Evolutionary conservation across 1,284 basidiomycete genomes (phyloP), one percentile per base, ranked within the genome.

Genomic region (Tylopilus sp.): DNA sequence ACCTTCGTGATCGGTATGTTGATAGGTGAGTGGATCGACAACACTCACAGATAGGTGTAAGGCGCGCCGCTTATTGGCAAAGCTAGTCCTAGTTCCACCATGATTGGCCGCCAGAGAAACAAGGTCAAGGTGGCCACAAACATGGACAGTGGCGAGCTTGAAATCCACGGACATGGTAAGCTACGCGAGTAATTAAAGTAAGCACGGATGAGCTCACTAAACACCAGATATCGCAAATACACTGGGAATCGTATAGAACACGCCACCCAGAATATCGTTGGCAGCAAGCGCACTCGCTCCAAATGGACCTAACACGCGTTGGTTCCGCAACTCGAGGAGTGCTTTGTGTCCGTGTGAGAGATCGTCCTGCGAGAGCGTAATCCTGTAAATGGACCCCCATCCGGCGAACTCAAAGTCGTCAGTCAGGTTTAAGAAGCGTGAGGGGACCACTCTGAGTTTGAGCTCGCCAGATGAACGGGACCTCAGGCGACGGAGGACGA

Each of bases 231-330:
- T 85, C 0, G 82, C 84, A 24, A 90, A 84, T 3, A 92, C 87
- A 1, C 86, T 86, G 18, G 91, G 91, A 49, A 93, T 79, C 1
- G 90, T 86, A 69, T 93, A 93, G 69, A 92, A 92, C 2, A 92
- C 87, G 60, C 89, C 86, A 36, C 91, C 91, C 19, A 91, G 81
- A 4, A 93, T 83, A 12, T 86, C 91, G 67, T 91, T 91, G 8
- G 91, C 91, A 12, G 89, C 87, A 10, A 92, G 78, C 0, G 89
- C 87, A 70, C 85, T 87, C 1, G 86, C 89, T 10, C 83, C 81
- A 66, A 85, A 87, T 67, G 87, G 87, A 0, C 88, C 89, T 19
- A 90, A 75, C 22, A 84, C 77, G 49, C 77, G 79, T n/a, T 79
- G 78, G 8, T 76, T 72, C 12, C 73, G 73, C 5, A 80, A 60